phyloP scores from a whole-genome alignment of 169 alveolate species.

The Eimeria maxima region DNA sequence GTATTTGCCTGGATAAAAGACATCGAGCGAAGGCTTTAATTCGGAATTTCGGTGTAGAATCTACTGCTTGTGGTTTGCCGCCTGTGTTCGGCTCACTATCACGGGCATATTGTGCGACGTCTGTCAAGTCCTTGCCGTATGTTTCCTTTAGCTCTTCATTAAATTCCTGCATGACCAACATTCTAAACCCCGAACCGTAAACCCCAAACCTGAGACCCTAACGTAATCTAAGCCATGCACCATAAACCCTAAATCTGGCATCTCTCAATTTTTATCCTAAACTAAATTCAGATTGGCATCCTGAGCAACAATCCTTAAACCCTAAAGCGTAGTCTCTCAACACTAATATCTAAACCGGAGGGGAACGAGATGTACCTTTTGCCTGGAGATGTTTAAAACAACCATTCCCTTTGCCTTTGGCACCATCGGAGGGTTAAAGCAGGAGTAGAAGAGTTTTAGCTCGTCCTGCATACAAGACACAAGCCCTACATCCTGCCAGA shows the following conservation, averaged over 20 bases:
- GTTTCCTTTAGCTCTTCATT: constrained; percentile 58
- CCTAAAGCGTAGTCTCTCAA: constrained; percentile 17
- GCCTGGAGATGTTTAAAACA: constrained; percentile 65
- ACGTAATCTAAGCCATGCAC: background rate
- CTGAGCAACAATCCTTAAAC: background rate
- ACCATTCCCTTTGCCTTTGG: constrained; percentile 83
- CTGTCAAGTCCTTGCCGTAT: constrained; percentile 70
- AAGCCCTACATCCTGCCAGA: background rate
- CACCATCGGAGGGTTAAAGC: constrained; percentile 68
- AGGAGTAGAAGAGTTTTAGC: constrained; percentile 65
- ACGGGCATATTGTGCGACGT: constrained; percentile 48
- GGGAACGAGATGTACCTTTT: constrained; percentile 1
- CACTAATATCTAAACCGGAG: background rate
- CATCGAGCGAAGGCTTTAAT: too few relatives aligned
- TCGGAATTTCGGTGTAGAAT: background rate
- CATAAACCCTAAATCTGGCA: background rate
- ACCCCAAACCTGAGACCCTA: background rate
- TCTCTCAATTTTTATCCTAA: background rate
- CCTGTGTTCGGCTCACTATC: constrained; percentile 5
- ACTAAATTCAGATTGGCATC: background rate
- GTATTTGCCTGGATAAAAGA: too few relatives aligned
- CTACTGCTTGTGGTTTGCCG: constrained; percentile 18
- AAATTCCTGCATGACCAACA: constrained; percentile 50
- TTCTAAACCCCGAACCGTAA: background rate
- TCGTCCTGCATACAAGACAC: constrained; percentile 54